Percentiles rank a stretch among this genome's conserved stretches.
These are phyloP conservation scores for Gaultheria prostrata DNA, from an alignment of 148 eudicot species.

Conservation along the genomic window DNA sequence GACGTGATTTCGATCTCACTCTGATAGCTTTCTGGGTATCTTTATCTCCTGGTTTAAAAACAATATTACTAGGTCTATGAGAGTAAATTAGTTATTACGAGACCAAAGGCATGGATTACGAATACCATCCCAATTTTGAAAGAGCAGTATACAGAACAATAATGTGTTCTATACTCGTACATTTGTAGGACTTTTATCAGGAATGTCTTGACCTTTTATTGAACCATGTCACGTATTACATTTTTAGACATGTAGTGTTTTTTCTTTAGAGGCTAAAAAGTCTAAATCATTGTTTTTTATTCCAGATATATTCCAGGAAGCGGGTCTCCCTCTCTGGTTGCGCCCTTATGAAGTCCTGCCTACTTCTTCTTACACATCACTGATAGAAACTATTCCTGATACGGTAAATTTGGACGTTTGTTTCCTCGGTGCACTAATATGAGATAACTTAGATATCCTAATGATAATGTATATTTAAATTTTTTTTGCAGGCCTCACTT, in stretches of 20 bases:
- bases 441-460: background rate
- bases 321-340: slow-evolving; percentile 97
- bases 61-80: background rate
- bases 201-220: background rate
- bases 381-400: slow-evolving; percentile 97
- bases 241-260: background rate
- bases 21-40: background rate
- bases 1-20: background rate
- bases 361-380: slow-evolving; percentile 96
- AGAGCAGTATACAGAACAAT: background rate
- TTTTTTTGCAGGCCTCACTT: slow-evolving; percentile 71
- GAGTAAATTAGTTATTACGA: background rate
- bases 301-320: slow-evolving; percentile 98
- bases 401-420: slow-evolving; percentile 53
- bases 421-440: background rate
- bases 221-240: background rate
- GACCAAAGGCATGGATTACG: background rate
- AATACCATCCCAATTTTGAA: background rate
- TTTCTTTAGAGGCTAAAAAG: slow-evolving; percentile 2
- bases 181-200: background rate
- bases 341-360: slow-evolving; percentile 97
- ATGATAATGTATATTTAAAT: slow-evolving; percentile 8
- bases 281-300: slow-evolving; percentile 20
- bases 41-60: background rate
- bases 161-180: background rate